phyloP scores from a whole-genome alignment of 1,284 basidiomycete genomes.

The Puccinia triticina region DNA sequence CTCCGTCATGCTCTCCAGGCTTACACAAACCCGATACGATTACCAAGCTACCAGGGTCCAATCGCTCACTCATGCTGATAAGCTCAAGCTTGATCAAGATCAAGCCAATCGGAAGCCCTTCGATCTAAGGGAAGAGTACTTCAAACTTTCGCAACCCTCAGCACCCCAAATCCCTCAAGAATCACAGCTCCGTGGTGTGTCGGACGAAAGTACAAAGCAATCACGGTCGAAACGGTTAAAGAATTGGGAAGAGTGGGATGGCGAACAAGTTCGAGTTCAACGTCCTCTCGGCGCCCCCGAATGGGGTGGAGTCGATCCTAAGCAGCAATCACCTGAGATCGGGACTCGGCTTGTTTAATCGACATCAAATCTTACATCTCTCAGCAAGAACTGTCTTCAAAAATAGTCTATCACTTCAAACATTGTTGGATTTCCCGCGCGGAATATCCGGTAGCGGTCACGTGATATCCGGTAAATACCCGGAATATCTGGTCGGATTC shows the following conservation, averaged over 20 bases:
- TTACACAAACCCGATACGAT: slow-evolving; percentile 59
- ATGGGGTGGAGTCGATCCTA: slow-evolving; percentile 45
- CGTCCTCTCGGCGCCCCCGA: slow-evolving; percentile 33
- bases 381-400: background rate
- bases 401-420: background rate
- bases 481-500: no score
- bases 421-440: no score
- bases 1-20: slow-evolving; percentile 57
- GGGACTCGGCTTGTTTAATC: slow-evolving; percentile 31
- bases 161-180: slow-evolving; percentile 6
- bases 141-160: slow-evolving; percentile 49
- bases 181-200: background rate
- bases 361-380: background rate
- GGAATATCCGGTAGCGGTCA: no score
- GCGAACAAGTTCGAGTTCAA: slow-evolving; percentile 45
- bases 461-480: no score
- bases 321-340: slow-evolving; percentile 26
- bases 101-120: slow-evolving; percentile 56
- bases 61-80: slow-evolving; percentile 58
- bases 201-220: background rate
- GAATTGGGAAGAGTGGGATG: slow-evolving; percentile 51
- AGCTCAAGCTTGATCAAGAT: slow-evolving; percentile 57
- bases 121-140: slow-evolving; percentile 61
- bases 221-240: slow-evolving; percentile 6
- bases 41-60: slow-evolving; percentile 59